phyloP scores from a whole-genome alignment of 169 alveolate species.

The Plasmodium coatneyi region DNA sequence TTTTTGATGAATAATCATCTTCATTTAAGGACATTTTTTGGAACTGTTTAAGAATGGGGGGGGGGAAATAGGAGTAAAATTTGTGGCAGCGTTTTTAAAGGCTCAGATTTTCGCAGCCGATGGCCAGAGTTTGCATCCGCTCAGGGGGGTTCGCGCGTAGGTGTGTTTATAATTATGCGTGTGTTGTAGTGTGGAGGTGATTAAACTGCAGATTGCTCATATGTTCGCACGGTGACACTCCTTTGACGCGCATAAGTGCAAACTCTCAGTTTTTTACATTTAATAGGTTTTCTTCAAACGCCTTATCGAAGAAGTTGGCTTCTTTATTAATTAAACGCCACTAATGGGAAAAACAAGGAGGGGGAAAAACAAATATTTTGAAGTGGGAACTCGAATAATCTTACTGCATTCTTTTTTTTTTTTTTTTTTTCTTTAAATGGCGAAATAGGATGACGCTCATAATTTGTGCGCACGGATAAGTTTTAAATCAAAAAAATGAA shows the following conservation, averaged over 20 bases:
- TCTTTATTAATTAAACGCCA: constrained; percentile 74
- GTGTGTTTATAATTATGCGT: not conserved
- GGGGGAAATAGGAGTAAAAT: not conserved
- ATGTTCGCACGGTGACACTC: not conserved
- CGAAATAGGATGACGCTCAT: not conserved
- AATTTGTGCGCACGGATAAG: not conserved
- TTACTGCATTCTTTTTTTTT: not conserved
- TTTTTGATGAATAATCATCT: constrained; percentile 24
- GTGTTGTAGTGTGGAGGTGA: not conserved
- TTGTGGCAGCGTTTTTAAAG: not conserved
- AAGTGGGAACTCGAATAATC: not conserved
- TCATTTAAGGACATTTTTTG: constrained; percentile 61
- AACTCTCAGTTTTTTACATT: not conserved
- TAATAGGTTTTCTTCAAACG: constrained; percentile 69
- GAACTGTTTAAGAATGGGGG: constrained; percentile 45
- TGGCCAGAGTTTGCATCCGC: not conserved
- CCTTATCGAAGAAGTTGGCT: constrained; percentile 59
- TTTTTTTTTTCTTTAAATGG: not conserved
- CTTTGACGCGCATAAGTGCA: not conserved
- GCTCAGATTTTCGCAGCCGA: not conserved
- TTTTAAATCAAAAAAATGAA: constrained; percentile 4
- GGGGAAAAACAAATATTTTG: not conserved
- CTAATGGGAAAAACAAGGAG: constrained; percentile 26
- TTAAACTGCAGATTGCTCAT: not conserved
- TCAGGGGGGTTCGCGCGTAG: not conserved